phyloP scores from a whole-genome alignment of 1,284 basidiomycete genomes.

The Mycosarcoma maydis region DNA sequence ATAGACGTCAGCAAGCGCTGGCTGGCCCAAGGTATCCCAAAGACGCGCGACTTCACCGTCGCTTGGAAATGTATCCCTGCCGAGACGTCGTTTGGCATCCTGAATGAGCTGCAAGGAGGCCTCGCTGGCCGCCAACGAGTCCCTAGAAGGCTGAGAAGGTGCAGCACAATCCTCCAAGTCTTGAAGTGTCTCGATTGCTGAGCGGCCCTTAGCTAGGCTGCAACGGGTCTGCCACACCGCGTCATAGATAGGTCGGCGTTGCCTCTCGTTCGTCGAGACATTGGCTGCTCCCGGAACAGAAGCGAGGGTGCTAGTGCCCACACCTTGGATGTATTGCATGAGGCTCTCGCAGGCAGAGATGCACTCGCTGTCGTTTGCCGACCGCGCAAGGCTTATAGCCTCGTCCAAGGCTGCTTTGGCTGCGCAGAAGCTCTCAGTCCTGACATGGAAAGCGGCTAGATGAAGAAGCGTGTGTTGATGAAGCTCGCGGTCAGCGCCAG shows the following conservation, averaged over 20 bases:
- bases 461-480: constrained; percentile 47
- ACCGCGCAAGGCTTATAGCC: constrained; percentile 42
- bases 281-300: not conserved
- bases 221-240: constrained; percentile 28
- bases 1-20: constrained; percentile 27
- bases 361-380: constrained; percentile 45
- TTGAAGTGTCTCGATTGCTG: constrained; percentile 25
- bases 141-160: constrained; percentile 20
- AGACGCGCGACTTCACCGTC: constrained; percentile 18
- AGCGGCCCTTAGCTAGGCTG: constrained; percentile 17
- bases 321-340: constrained; percentile 31
- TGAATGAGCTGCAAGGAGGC: constrained; percentile 37
- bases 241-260: constrained; percentile 10
- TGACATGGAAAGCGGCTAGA: constrained; percentile 38
- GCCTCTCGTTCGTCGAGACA: not conserved
- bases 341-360: constrained; percentile 43
- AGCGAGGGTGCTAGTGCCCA: constrained; percentile 26
- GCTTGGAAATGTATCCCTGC: constrained; percentile 10
- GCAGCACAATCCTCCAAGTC: constrained; percentile 12
- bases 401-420: constrained; percentile 41
- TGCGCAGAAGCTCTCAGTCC: constrained; percentile 29
- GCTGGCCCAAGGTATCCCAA: constrained; percentile 24
- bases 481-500: constrained; percentile 48
- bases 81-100: constrained; percentile 35
- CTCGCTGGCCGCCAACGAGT: constrained; percentile 14